Conservation (phyloP, 108 stramenopile species). For the Ochromonas danica region DNA sequence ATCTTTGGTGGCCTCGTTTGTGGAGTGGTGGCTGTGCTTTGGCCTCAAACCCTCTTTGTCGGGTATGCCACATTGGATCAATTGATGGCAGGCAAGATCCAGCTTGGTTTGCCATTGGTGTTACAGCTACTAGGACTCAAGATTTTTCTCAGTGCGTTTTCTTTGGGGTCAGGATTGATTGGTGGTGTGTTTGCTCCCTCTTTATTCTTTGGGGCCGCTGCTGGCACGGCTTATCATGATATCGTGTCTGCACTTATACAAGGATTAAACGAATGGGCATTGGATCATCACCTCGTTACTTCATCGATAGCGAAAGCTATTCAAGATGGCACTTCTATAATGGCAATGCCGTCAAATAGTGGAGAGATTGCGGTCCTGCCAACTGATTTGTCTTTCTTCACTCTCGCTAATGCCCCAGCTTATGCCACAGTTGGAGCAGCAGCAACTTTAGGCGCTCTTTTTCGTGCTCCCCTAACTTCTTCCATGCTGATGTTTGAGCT, state of each 20-base stretch:
- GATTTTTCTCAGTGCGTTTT: conserved; percentile 70
- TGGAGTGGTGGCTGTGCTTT: conserved; percentile 68
- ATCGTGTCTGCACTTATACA: conserved; percentile 48
- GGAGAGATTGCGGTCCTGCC: conserved; percentile 22
- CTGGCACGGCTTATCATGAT: conserved; percentile 78
- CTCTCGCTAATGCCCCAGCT: conserved; percentile 62
- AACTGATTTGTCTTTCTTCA: background rate
- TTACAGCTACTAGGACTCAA: conserved; percentile 61
- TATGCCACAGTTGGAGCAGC: conserved; percentile 90
- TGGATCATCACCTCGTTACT: conserved; percentile 36
- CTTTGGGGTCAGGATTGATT: conserved; percentile 76
- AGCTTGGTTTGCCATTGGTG: conserved; percentile 61
- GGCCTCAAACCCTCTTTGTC: conserved; percentile 82
- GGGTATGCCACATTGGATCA: conserved; percentile 85
- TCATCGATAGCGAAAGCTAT: conserved; percentile 29
- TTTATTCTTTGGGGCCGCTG: conserved; percentile 78
- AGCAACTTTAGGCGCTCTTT: conserved; percentile 72
- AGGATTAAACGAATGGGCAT: conserved; percentile 30
- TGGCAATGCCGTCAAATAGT: conserved; percentile 34
- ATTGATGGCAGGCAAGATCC: conserved; percentile 63
- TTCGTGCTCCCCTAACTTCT: conserved; percentile 82
- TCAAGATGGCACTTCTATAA: conserved; percentile 32
- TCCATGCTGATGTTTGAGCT: conserved; percentile 75
- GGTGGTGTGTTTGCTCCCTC: conserved; percentile 90
- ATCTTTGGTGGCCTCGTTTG: conserved; percentile 69